Evolutionary conservation across 805 yeast species (phyloP).

Genomic region (Candida morakotiae): DNA sequence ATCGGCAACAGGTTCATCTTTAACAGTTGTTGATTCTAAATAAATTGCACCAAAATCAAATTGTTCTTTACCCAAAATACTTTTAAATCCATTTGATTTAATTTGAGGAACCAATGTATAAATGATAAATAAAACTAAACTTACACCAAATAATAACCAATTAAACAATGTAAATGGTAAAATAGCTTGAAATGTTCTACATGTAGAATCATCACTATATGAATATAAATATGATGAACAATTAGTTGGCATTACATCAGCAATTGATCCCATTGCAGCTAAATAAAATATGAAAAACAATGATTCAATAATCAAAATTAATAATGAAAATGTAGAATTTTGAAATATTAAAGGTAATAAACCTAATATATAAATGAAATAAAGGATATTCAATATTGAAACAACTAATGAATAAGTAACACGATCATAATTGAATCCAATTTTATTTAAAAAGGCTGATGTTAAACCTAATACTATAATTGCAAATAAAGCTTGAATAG

Average conservation of each 20-base stretch:
- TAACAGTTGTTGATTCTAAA: not conserved
- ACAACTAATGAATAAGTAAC: conserved; percentile 7
- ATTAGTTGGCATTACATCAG: conserved; percentile 5
- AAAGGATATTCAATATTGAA: conserved; percentile 4
- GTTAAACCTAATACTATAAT: conserved; percentile 5
- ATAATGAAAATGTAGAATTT: conserved; percentile 3
- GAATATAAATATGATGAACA: not conserved
- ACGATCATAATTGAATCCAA: conserved; percentile 1
- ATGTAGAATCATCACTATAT: not conserved
- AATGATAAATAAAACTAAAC: conserved; percentile 6
- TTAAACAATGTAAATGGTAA: conserved; percentile 10
- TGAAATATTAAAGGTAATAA: not conserved
- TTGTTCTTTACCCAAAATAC: not conserved
- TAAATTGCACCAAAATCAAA: conserved; percentile 8
- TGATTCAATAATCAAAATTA: conserved; percentile 5
- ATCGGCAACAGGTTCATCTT: not conserved
- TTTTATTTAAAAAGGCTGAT: conserved; percentile 3
- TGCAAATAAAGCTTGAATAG: not conserved
- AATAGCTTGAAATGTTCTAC: conserved; percentile 4
- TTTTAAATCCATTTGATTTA: conserved; percentile 2
- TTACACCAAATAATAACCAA: conserved; percentile 10
- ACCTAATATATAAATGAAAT: conserved; percentile 5
- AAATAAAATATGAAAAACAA: conserved; percentile 8
- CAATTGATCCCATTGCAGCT: conserved; percentile 9
- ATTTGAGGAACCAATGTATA: conserved; percentile 6